Percentiles rank a stretch among this genome's conserved stretches.
Conservation (phyloP, 2,329 filamentous ascomycete genomes). For the Ophiobolus disseminans region DNA sequence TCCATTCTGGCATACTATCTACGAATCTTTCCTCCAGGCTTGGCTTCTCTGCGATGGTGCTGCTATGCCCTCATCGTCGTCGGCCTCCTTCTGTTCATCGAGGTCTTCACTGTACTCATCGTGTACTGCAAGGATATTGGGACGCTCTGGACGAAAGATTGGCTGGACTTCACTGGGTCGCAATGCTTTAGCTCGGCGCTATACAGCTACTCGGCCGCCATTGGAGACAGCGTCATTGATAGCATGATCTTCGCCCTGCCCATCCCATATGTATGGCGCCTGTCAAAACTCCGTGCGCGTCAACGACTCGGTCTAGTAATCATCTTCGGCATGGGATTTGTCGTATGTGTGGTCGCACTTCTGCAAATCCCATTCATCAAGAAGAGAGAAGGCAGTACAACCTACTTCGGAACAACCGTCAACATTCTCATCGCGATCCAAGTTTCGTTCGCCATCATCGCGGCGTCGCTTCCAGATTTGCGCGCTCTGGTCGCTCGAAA, state of each 20-base stretch:
- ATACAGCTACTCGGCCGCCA: slow-evolving; percentile 37
- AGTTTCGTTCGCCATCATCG: slow-evolving; percentile 33
- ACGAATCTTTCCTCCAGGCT: slow-evolving; percentile 41
- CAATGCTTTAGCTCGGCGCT: slow-evolving; percentile 34
- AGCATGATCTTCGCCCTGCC: slow-evolving; percentile 36
- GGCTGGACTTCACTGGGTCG: slow-evolving; percentile 27
- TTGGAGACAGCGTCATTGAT: slow-evolving; percentile 35
- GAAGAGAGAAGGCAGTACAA: slow-evolving; percentile 21
- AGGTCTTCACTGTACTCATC: slow-evolving; percentile 31
- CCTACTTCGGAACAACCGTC: slow-evolving; percentile 35
- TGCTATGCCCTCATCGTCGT: slow-evolving; percentile 27
- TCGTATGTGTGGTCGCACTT: slow-evolving; percentile 35
- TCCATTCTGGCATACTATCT: slow-evolving; percentile 47
- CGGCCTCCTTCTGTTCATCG: slow-evolving; percentile 25
- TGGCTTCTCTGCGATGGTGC: slow-evolving; percentile 23
- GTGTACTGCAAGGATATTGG: slow-evolving; percentile 31
- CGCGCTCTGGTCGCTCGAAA: slow-evolving; percentile 29
- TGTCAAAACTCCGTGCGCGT: slow-evolving; percentile 26
- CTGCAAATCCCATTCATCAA: slow-evolving; percentile 38
- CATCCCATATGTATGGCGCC: slow-evolving; percentile 32
- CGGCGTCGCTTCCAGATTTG: slow-evolving; percentile 35
- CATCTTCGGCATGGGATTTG: slow-evolving; percentile 34
- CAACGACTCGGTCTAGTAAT: slow-evolving; percentile 31
- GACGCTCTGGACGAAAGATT: slow-evolving; percentile 32
- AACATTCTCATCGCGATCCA: slow-evolving; percentile 38